Evolutionary conservation across 768 basidiomycete genomes (phyloP).

Genomic region (Hericium coralloides): DNA sequence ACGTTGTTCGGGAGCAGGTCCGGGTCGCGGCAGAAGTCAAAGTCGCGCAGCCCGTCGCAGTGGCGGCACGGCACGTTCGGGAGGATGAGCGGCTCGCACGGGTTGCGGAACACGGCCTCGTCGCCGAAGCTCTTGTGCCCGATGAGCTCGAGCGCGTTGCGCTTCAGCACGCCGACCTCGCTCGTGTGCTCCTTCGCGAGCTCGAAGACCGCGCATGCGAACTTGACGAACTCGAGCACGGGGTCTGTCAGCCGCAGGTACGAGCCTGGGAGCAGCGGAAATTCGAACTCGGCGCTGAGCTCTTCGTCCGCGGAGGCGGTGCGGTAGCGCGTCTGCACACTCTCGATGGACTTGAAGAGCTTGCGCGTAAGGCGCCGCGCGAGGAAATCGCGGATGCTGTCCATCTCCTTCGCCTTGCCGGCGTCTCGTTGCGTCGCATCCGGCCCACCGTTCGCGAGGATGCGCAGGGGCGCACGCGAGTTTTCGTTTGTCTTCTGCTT

Average conservation of each 20-base stretch:
- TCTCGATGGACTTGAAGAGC: slow-evolving; percentile 61
- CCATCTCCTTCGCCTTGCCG: slow-evolving; percentile 60
- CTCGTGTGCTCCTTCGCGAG: slow-evolving; percentile 75
- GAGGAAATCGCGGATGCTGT: slow-evolving; percentile 68
- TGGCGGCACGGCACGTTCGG: slow-evolving; percentile 81
- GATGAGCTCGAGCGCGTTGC: slow-evolving; percentile 83
- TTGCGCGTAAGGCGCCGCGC: slow-evolving; percentile 71
- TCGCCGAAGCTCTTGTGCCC: slow-evolving; percentile 79
- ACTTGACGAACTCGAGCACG: slow-evolving; percentile 83
- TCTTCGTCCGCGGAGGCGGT: slow-evolving; percentile 50
- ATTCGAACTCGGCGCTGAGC: slow-evolving; percentile 50
- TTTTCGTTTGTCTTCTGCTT: slow-evolving; percentile 53
- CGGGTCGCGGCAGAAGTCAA: slow-evolving; percentile 92
- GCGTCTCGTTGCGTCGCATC: slow-evolving; percentile 59
- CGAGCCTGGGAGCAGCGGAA: slow-evolving; percentile 84
- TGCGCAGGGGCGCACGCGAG: slow-evolving; percentile 61
- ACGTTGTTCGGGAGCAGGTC: slow-evolving; percentile 60
- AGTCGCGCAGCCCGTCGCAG: slow-evolving; percentile 80
- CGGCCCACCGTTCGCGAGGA: slow-evolving; percentile 55
- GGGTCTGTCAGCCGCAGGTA: slow-evolving; percentile 74
- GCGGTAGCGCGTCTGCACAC: slow-evolving; percentile 50
- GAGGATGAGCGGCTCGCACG: slow-evolving; percentile 81
- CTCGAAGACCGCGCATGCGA: slow-evolving; percentile 69
- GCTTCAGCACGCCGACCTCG: slow-evolving; percentile 83
- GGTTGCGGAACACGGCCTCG: slow-evolving; percentile 84